Conservation (phyloP, 164 flowering plant species). For the Berberis vulgaris region DNA sequence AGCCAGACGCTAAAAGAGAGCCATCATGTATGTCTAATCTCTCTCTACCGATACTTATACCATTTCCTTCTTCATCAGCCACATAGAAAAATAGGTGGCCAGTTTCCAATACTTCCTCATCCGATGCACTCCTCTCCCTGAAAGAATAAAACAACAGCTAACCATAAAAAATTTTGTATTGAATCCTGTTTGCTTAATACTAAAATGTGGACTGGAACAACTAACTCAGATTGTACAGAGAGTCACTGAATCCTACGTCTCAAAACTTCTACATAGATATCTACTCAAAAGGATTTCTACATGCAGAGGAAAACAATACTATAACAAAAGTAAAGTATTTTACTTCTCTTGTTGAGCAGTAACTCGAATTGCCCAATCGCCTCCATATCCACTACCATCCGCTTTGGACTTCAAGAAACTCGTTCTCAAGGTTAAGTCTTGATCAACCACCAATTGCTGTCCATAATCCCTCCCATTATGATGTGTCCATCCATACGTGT, state of each 20-base stretch:
- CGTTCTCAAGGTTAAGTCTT: conserved; percentile 50
- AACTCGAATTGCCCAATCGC: conserved; percentile 90
- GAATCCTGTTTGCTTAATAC: neutral
- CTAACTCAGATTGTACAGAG: too few relatives aligned
- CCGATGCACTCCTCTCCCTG: neutral
- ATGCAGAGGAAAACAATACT: neutral
- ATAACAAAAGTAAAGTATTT: neutral
- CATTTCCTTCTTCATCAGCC: conserved; percentile 81
- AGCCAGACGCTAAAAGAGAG: conserved; percentile 64
- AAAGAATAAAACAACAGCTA: conserved; percentile 4
- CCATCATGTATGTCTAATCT: conserved; percentile 24
- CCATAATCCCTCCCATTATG: conserved; percentile 98
- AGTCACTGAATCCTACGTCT: neutral
- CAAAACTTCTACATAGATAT: neutral
- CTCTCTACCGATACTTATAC: conserved; percentile 38
- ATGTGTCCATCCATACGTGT: conserved; percentile 82
- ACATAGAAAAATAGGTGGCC: conserved; percentile 85
- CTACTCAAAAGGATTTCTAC: neutral
- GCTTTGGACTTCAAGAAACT: conserved; percentile 67
- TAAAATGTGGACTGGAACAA: too few relatives aligned
- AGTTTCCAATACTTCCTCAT: conserved; percentile 37
- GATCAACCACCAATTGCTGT: conserved; percentile 64
- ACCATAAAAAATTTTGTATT: neutral
- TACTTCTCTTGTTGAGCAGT: conserved; percentile 50
- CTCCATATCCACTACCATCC: conserved; percentile 81